phyloP scores from a whole-genome alignment of 2,329 filamentous ascomycete species.

The Elsinoe batatas region DNA sequence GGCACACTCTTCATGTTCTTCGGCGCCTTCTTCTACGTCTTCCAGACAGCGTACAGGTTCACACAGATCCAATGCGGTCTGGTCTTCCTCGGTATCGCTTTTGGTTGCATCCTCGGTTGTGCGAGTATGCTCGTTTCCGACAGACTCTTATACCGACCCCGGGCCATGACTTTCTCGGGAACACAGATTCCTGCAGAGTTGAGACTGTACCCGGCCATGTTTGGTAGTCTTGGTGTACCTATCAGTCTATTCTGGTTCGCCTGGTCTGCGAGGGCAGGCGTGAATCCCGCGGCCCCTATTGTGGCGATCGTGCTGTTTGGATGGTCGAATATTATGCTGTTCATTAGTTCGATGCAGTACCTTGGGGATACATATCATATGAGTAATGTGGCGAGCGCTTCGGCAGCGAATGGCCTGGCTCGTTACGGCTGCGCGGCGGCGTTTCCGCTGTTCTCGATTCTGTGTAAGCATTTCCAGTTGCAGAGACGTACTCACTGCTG shows the following conservation, averaged over 20 bases:
- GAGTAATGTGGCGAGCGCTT: conserved; percentile 25
- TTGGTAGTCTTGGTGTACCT: conserved; percentile 7
- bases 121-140: conserved; percentile 29
- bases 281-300: conserved; percentile 17
- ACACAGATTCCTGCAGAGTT: background rate
- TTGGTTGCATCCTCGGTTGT: conserved; percentile 19
- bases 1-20: conserved; percentile 26
- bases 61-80: conserved; percentile 16
- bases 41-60: conserved; percentile 19
- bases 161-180: background rate
- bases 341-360: conserved; percentile 31
- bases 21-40: conserved; percentile 25
- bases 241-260: conserved; percentile 16
- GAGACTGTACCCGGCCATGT: conserved; percentile 4
- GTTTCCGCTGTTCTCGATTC: conserved; percentile 27
- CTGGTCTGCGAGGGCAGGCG: conserved; percentile 9
- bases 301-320: conserved; percentile 19
- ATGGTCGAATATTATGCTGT: conserved; percentile 21
- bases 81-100: conserved; percentile 20
- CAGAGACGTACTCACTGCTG: background rate
- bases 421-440: conserved; percentile 24
- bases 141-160: conserved; percentile 24
- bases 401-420: conserved; percentile 27
- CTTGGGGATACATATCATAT: conserved; percentile 30
- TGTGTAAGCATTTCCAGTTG: conserved; percentile 15